Evolutionary conservation across 2,329 filamentous ascomycete species (phyloP).

Genomic region (Penicillium verrucosum): DNA sequence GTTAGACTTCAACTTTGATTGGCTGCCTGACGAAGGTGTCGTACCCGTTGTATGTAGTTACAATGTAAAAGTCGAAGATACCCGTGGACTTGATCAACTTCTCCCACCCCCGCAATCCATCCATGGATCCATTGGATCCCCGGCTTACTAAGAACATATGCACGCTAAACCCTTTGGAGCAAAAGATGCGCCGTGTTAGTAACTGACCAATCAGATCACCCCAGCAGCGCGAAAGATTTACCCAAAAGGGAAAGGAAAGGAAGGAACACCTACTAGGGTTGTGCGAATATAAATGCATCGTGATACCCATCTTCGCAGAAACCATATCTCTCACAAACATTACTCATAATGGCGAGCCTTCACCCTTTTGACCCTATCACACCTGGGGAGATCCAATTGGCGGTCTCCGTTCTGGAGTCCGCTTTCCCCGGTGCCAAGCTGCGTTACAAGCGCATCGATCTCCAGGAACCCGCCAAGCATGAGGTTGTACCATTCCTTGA

Average conservation of each 20-base stretch:
- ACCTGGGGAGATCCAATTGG: constrained; percentile 40
- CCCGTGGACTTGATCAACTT: background rate
- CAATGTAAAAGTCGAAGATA: background rate
- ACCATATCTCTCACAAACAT: background rate
- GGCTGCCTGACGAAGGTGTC: too few species aligned
- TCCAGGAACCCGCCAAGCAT: constrained; percentile 62
- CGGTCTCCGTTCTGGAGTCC: constrained; percentile 38
- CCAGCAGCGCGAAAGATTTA: constrained; percentile 16
- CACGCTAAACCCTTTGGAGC: constrained; percentile 15
- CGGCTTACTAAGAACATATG: background rate
- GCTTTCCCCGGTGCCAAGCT: constrained; percentile 37
- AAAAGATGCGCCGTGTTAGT: constrained; percentile 18
- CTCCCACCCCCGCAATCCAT: background rate
- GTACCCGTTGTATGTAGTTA: background rate
- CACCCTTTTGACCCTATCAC: constrained; percentile 44
- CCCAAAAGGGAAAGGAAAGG: constrained; percentile 9
- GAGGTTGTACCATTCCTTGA: constrained; percentile 60
- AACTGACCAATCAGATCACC: constrained; percentile 14
- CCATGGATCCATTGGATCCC: background rate
- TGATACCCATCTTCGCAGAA: background rate
- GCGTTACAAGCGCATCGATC: constrained; percentile 63
- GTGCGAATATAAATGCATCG: constrained; percentile 10
- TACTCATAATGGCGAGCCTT: constrained; percentile 22
- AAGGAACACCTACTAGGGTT: background rate
- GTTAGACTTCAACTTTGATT: too few species aligned